A percentile compares a stretch with the other conserved stretches of the same genome.
These are phyloP conservation scores for Coprinopsis sp. DNA, from an alignment of 768 basidiomycete species.

Conservation along the genomic window DNA sequence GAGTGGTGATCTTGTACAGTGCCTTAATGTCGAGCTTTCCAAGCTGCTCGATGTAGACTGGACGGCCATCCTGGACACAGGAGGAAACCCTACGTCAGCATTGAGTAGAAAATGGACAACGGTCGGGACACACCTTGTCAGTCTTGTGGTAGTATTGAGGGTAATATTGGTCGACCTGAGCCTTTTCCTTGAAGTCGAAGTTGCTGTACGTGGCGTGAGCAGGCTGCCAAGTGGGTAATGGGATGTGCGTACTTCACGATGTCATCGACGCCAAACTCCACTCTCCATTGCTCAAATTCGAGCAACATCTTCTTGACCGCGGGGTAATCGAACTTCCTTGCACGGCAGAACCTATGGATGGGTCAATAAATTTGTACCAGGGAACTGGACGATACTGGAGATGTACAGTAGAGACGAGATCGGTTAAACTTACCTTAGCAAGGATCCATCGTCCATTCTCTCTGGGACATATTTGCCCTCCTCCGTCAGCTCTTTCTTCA, in stretches of 20 bases:
- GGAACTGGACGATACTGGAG: neutral
- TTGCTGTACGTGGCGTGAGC: constrained; percentile 39
- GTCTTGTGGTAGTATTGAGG: constrained; percentile 96
- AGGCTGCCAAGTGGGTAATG: neutral
- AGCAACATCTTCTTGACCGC: constrained; percentile 84
- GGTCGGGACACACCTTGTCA: constrained; percentile 65
- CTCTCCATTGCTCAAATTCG: constrained; percentile 83
- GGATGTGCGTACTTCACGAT: constrained; percentile 49
- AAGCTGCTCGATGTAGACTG: constrained; percentile 91
- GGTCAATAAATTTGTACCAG: neutral
- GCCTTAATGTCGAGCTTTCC: constrained; percentile 84
- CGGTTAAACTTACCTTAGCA: constrained; percentile 50
- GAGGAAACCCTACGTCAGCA: neutral
- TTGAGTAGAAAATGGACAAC: neutral
- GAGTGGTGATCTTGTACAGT: constrained; percentile 77
- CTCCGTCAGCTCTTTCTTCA: constrained; percentile 60
- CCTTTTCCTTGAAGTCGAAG: constrained; percentile 84
- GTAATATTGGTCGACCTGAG: constrained; percentile 84
- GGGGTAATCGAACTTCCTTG: constrained; percentile 84
- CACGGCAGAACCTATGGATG: constrained; percentile 73
- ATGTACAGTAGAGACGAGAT: neutral
- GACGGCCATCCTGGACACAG: constrained; percentile 74
- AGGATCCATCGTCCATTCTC: constrained; percentile 65
- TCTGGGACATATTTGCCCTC: constrained; percentile 58
- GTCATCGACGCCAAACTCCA: constrained; percentile 77